Base-by-base conservation (phyloP, 306 rosid species). In the Alnus glutinosa region DNA sequence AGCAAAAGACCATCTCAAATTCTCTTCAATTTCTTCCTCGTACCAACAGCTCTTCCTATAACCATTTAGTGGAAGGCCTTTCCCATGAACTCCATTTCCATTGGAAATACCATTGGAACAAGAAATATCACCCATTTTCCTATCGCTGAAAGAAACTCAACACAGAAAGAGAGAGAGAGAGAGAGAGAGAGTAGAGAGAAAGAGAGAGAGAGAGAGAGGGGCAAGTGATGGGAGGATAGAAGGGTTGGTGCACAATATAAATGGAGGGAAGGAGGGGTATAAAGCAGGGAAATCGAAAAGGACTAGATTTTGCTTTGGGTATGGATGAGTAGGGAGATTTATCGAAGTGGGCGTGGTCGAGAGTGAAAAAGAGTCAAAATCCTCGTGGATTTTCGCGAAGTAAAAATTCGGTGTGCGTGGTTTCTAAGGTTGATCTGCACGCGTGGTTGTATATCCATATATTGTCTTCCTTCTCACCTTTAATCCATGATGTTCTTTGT, bases 21-120 rank as follows among this genome's bases (percentile, higher is more conserved):
- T 89, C 74, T 94, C 98, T 83, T 94, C 98, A 73, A 92, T 94
- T 87, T 94, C 98, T 80, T 94, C 97, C 80, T 94, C 98, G 62
- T 94, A 94, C 98, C 98, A 94, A 79, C 98, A 94, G 75, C 98
- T 92, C 77, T 92, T 94, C 77, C 98, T 83, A 59, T 92, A 92
- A 69, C 98, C 98, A 91, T 87, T 92, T 10, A 85, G 88, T 0
- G 95, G 72, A 75, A 88, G 88, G 44, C 54, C 80, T 79, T 91
- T 88, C 39, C 87, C 93, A 79, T 83, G 83, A 70, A 81, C 91
- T 64, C 84, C 92, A 76, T 81, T 87, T 36, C 90, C 93, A 83
- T 90, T 88, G 79, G 69, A 71, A 75, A 73, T 81, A 37, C 91
- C 91, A 86, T 84, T 92, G 73, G 88, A 71, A 82, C 85, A 81